phyloP scores from a whole-genome alignment of 1,139 yeast species.

The Ogataea hybrid region DNA sequence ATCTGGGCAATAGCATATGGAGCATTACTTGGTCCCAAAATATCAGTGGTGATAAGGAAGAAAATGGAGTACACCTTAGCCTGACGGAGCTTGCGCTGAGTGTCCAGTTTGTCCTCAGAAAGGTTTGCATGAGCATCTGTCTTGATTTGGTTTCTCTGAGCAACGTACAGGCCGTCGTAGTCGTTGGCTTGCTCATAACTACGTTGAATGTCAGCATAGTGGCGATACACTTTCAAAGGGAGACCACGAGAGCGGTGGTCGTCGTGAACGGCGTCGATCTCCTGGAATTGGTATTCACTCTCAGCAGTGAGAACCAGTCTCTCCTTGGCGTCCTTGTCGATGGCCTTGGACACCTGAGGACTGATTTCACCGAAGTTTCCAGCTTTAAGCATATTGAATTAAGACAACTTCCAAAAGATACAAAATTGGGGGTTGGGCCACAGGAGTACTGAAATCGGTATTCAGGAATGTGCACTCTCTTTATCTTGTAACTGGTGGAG shows the following conservation, averaged over 20 bases:
- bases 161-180: constrained; percentile 10
- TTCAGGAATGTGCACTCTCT: too few relatives aligned
- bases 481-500: too few relatives aligned
- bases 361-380: constrained; percentile 13
- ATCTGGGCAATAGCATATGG: constrained; percentile 43
- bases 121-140: constrained; percentile 8
- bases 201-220: constrained; percentile 15
- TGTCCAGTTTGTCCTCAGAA: constrained; percentile 10
- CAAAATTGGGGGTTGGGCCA: neutral
- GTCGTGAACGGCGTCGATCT: neutral
- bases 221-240: constrained; percentile 10
- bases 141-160: constrained; percentile 8
- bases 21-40: constrained; percentile 44
- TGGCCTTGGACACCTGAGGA: constrained; percentile 9
- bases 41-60: constrained; percentile 45
- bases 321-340: constrained; percentile 4
- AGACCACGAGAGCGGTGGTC: constrained; percentile 9
- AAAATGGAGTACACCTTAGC: constrained; percentile 34
- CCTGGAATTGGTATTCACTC: neutral
- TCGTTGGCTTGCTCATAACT: constrained; percentile 7
- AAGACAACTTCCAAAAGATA: neutral
- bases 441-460: neutral
- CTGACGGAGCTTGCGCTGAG: constrained; percentile 10
- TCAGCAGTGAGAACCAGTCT: constrained; percentile 1
- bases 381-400: constrained; percentile 3